Evolutionary conservation across 1,139 yeast species (phyloP), one percentile per base, ranked within the genome.

Genomic region (Geotrichum reessii): DNA sequence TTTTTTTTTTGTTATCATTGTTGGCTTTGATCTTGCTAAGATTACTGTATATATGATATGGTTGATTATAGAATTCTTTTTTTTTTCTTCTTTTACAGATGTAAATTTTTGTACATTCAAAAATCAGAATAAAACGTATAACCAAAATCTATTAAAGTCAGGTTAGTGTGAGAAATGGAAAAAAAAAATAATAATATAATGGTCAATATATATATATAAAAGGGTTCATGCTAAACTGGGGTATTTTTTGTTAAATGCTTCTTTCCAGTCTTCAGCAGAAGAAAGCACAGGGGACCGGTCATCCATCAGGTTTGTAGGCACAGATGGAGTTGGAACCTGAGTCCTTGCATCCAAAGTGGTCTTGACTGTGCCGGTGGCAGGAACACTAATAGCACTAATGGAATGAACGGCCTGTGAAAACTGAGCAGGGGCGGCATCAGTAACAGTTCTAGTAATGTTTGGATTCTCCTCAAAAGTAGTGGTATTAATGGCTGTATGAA

Each of bases 181-280:
- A 8, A n/a, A 8, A 3, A n/a, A n/a, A 6, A 12, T n/a, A n/a
- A n/a, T n/a, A n/a, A n/a, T n/a, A n/a, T n/a, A n/a, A n/a, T n/a
- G n/a, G n/a, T n/a, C n/a, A n/a, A n/a, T n/a, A n/a, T n/a, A n/a
- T n/a, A n/a, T n/a, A n/a, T n/a, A n/a, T n/a, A 37, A 37, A 8
- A 37, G 44, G 21, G 5, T 37, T 37, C 60, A 67, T 12, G 64
- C 65, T 50, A 69, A 59, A 55, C 70, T 67, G 27, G 73, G 73
- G 58, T 69, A 69, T 60, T 67, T 69, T 56, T 66, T 64, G 59
- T 69, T 67, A 57, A 69, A 69, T 52, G 62, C 60, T 37, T 61
- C 61, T 56, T 68, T 69, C 71, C 71, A 68, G 58, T 69, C 71
- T 9, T 66, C 70, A 42, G 60, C 40, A 1, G 47, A 47, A 12